Conservation (phyloP, 2,329 filamentous ascomycete species). For the Aspergillus ibericus region DNA sequence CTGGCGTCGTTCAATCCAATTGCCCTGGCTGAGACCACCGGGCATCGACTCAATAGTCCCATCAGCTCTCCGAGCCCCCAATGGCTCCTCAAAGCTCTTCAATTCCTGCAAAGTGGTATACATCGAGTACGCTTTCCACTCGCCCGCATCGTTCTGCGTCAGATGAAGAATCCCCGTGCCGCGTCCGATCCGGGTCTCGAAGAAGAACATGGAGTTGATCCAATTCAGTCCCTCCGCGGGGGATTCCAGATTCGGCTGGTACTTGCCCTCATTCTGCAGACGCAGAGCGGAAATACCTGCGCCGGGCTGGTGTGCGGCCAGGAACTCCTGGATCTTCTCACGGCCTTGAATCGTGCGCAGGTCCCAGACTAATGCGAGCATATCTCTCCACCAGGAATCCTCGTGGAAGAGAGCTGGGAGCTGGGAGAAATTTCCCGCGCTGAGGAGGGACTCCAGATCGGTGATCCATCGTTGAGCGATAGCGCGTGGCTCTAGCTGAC, state of each 20-base stretch:
- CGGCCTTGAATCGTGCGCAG: conserved; percentile 36
- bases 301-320: conserved; percentile 27
- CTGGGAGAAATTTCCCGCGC: conserved; percentile 15
- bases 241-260: conserved; percentile 29
- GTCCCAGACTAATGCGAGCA: conserved; percentile 43
- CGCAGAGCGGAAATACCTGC: conserved; percentile 31
- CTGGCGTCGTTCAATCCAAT: conserved; percentile 39
- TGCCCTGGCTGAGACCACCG: conserved; percentile 32
- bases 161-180: conserved; percentile 41
- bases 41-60: conserved; percentile 38
- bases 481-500: conserved; percentile 19
- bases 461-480: conserved; percentile 37
- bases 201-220: conserved; percentile 43
- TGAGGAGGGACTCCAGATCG: conserved; percentile 26
- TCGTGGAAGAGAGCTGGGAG: conserved; percentile 32
- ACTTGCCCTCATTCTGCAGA: conserved; percentile 35
- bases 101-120: conserved; percentile 42
- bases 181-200: conserved; percentile 38
- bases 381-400: conserved; percentile 46
- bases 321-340: conserved; percentile 32
- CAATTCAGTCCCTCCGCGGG: conserved; percentile 34
- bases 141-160: conserved; percentile 27
- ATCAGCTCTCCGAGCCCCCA: conserved; percentile 31
- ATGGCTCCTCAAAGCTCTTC: conserved; percentile 35
- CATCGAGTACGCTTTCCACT: conserved; percentile 42